Evolutionary conservation across 148 eudicot species (phyloP).

Genomic region (Nepenthes gracilis): DNA sequence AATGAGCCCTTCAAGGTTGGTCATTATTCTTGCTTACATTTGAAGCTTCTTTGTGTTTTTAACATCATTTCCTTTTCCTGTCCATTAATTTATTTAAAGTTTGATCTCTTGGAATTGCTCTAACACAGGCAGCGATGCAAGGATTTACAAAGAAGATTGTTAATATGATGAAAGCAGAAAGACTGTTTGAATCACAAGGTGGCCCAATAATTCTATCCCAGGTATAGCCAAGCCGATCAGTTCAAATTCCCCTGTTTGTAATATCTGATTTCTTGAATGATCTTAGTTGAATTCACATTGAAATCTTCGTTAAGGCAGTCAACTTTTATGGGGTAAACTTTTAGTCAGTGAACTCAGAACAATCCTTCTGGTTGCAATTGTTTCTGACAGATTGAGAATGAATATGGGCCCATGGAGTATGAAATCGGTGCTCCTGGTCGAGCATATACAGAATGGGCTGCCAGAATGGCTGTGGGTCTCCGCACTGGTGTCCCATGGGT

Average conservation of each 20-base stretch:
- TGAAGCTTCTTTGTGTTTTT: background rate
- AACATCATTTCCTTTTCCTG: background rate
- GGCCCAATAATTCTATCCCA: conserved; percentile 92
- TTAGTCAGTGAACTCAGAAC: background rate
- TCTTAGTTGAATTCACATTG: background rate
- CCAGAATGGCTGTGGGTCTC: conserved; percentile 75
- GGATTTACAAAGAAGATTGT: conserved; percentile 77
- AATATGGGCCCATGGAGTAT: conserved; percentile 75
- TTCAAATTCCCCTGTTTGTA: background rate
- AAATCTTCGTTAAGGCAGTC: background rate
- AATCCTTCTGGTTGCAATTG: background rate
- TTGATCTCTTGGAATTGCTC: background rate
- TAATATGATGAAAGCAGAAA: conserved; percentile 77
- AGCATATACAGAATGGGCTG: conserved; percentile 83
- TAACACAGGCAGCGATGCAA: conserved; percentile 68
- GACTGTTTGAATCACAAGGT: conserved; percentile 73
- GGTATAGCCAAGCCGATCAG: conserved; percentile 25
- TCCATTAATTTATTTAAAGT: conserved; percentile 3
- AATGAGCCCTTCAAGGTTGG: conserved; percentile 88
- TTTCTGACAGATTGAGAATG: conserved; percentile 79
- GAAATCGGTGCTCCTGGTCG: conserved; percentile 57
- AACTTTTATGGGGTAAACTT: background rate
- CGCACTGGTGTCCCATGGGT: conserved; percentile 93
- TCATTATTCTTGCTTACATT: conserved; percentile 1
- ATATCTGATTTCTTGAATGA: background rate